Evolutionary conservation across 2,329 filamentous ascomycete species (phyloP).

Genomic region (Fusarium ramigenum): DNA sequence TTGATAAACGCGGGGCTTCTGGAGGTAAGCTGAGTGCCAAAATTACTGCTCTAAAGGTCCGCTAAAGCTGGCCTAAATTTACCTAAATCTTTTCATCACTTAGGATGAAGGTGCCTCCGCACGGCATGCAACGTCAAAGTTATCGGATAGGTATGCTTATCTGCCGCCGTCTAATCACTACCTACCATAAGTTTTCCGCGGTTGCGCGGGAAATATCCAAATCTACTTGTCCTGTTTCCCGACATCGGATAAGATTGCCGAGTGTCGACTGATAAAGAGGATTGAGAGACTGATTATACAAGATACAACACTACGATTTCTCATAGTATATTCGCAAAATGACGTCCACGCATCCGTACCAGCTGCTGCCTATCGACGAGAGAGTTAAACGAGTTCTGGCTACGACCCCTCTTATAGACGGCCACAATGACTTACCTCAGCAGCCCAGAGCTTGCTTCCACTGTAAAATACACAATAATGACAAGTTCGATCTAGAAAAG

Average conservation of each 20-base stretch:
- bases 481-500: background rate
- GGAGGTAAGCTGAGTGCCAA: too few species aligned
- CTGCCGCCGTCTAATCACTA: too few species aligned
- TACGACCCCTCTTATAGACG: background rate
- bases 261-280: background rate
- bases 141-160: too few species aligned
- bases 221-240: background rate
- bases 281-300: rapidly evolving
- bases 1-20: background rate
- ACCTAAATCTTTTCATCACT: background rate
- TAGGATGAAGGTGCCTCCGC: too few species aligned
- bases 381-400: slow-evolving; percentile 1
- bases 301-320: rapidly evolving
- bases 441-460: slow-evolving; percentile 2
- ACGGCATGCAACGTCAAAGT: too few species aligned
- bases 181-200: background rate
- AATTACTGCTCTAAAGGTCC: background rate
- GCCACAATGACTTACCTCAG: background rate
- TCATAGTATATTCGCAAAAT: background rate
- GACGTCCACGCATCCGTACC: background rate
- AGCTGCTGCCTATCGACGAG: background rate
- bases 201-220: background rate
- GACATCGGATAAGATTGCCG: rapidly evolving
- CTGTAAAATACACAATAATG: background rate
- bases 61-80: background rate